These are phyloP conservation scores for Oryza glumipatula DNA, from an alignment of 176 grass and related monocot species.

Conservation along the genomic window DNA sequence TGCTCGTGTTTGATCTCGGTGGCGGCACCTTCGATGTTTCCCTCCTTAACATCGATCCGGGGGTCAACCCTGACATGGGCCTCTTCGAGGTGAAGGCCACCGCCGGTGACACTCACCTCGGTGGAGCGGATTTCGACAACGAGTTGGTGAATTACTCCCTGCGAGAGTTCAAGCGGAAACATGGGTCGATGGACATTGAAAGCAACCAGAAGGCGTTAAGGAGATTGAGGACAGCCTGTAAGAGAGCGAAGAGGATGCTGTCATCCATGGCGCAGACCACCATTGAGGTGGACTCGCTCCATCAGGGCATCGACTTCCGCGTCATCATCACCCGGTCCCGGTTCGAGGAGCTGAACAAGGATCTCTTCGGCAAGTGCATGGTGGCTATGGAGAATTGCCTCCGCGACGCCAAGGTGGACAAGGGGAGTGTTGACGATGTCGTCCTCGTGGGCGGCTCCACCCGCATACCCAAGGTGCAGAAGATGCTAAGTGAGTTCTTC, in stretches of 20 bases:
- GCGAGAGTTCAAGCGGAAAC: slow-evolving; percentile 57
- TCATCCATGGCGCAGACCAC: slow-evolving; percentile 41
- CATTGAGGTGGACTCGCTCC: slow-evolving; percentile 50
- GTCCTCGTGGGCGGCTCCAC: slow-evolving; percentile 88
- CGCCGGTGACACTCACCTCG: slow-evolving; percentile 49
- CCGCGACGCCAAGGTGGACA: slow-evolving; percentile 95
- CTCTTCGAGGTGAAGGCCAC: slow-evolving; percentile 44
- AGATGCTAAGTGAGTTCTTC: slow-evolving; percentile 54
- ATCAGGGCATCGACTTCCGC: slow-evolving; percentile 40
- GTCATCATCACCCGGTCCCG: slow-evolving; percentile 40
- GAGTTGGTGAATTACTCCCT: slow-evolving; percentile 57
- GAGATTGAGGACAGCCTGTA: background rate
- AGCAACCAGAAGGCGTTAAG: slow-evolving; percentile 44
- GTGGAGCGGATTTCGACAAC: slow-evolving; percentile 45
- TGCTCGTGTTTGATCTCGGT: background rate
- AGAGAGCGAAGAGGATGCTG: slow-evolving; percentile 13
- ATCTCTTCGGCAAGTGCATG: slow-evolving; percentile 90
- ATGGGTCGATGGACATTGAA: slow-evolving; percentile 42
- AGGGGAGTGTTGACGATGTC: slow-evolving; percentile 62
- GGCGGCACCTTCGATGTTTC: slow-evolving; percentile 48
- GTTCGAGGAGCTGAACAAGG: slow-evolving; percentile 96
- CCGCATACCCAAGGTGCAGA: slow-evolving; percentile 45
- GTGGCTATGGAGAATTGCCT: slow-evolving; percentile 91
- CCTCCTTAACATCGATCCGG: background rate
- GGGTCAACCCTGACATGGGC: background rate